A percentile compares a stretch with the other conserved stretches of the same genome.
Evolutionary conservation across 345 rosid species (phyloP).

Genomic region (Salix koriyanagi): DNA sequence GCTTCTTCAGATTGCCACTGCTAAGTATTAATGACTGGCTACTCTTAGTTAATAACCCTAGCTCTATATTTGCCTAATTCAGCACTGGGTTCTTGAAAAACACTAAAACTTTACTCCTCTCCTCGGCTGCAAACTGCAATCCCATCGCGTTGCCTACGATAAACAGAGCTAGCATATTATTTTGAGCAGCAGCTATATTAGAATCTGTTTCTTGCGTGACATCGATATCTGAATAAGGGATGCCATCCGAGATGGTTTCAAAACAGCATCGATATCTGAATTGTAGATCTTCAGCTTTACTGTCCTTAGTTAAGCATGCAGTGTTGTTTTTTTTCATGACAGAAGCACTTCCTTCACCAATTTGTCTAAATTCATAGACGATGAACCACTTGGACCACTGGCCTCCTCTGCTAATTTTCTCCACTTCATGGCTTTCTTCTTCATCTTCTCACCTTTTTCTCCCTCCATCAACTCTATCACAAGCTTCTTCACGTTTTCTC

Average conservation of each 20-base stretch:
- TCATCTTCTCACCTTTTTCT: background rate
- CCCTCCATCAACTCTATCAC: background rate
- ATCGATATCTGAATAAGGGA: background rate
- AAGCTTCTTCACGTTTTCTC: background rate
- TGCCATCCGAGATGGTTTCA: background rate
- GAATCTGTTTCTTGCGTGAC: conserved; percentile 38
- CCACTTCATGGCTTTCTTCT: conserved; percentile 3
- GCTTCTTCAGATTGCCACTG: no score
- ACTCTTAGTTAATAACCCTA: no score
- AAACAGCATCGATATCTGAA: no score
- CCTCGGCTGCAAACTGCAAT: no score
- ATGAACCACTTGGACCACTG: background rate
- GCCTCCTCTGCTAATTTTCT: background rate
- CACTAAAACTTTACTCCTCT: no score
- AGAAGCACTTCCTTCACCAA: background rate
- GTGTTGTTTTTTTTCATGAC: background rate
- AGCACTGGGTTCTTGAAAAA: no score
- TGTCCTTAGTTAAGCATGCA: background rate
- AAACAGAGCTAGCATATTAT: conserved; percentile 25
- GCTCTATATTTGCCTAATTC: no score
- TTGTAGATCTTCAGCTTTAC: background rate
- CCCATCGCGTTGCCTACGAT: background rate
- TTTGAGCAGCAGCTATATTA: conserved; percentile 25
- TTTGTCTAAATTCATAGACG: background rate
- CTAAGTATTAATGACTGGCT: no score